Evolutionary conservation across 768 basidiomycete genomes (phyloP), one percentile per base, ranked within the genome.

Genomic region (Tylopilus sp.): DNA sequence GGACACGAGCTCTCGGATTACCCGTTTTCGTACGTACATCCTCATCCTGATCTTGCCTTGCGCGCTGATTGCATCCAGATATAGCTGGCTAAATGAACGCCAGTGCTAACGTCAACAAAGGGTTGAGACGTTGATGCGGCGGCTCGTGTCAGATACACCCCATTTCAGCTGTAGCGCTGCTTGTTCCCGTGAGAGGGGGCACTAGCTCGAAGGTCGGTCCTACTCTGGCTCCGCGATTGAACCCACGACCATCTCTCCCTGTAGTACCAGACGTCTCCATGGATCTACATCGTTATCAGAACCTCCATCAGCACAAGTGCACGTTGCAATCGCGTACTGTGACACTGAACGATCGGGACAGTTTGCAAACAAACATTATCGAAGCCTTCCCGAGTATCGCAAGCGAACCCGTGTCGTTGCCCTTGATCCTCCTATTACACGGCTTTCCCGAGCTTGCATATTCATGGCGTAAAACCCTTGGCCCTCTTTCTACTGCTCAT

Each of bases 391-490:
- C 76, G 21, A 55, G 58, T 30, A 31, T 48, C 45, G 14, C 49
- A 48, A 54, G 58, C 36, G 50, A 54, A 25, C 51, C 54, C 38
- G 42, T 58, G 33, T 62, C 68, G 21, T 66, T 71, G 6, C 81
- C 78, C 1, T 72, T 86, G 14, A 59, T 85, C 42, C 49, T 86
- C 28, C 78, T 87, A 22, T 63, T 86, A 2, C 84, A 86, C 55
- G 85, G 84, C 37, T 86, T 86, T 63, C 84, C 84, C 11, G 84
- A 86, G 60, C 72, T 86, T 7, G 78, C 83, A 3, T 83, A 80
- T 61, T 85, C 83, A 9, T 86, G 83, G 82, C 74, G 85, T 14
- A 82, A 83, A 54, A 53, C 85, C 31, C 73, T 86, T 29, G 59
- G 67, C 1, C 81, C 81, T 0, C 72, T 86, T 24, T 63, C 79